Evolutionary conservation across 1,139 yeast species (phyloP), one percentile per base, ranked within the genome.

Genomic region (Kurtzmaniella quercitrusa): DNA sequence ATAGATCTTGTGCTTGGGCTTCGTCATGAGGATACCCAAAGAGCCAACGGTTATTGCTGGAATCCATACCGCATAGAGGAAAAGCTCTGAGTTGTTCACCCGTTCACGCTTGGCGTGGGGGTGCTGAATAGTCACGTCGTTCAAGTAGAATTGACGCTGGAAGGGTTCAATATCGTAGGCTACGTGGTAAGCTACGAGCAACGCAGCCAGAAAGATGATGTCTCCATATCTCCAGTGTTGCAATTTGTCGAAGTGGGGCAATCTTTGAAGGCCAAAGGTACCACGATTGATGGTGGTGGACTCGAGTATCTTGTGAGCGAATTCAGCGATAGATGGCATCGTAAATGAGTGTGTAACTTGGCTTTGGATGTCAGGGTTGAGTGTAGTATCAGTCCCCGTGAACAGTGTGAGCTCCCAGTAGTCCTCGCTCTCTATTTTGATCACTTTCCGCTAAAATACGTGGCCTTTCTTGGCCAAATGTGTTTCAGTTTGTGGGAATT

Each of bases 71-170:
- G 75, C 57, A 49, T 63, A 68, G n/a, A 70, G 42, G 46, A 71
- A 65, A 38, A 77, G 59, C 46, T 60, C 61, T 2, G 53, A 38
- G 34, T 57, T 60, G 10, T 66, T 54, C 3, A 87, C 91, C 24
- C 86, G 66, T 58, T 87, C 90, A 18, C 65, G 66, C 38, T 70
- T 75, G 0, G 93, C 84, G 58, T 77, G 84, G 1, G 95, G 94
- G 58, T 87, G 93, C 41, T 83, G 78, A 34, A 87, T 74, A 11
- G 72, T 60, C 44, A 63, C 48, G 51, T 73, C 75, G 48, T 61
- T 58, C 27, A 70, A 47, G 46, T 50, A 73, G 55, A 87, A 87
- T 54, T 85, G 91, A 56, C 93, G 69, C 59, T 85, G 78, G 56
- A 83, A 85, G 2, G 93, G 94, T 44, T 71, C 63, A 37, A 79